Base-by-base conservation (phyloP, 306 rosid genomes). In the Argentina anserina region DNA sequence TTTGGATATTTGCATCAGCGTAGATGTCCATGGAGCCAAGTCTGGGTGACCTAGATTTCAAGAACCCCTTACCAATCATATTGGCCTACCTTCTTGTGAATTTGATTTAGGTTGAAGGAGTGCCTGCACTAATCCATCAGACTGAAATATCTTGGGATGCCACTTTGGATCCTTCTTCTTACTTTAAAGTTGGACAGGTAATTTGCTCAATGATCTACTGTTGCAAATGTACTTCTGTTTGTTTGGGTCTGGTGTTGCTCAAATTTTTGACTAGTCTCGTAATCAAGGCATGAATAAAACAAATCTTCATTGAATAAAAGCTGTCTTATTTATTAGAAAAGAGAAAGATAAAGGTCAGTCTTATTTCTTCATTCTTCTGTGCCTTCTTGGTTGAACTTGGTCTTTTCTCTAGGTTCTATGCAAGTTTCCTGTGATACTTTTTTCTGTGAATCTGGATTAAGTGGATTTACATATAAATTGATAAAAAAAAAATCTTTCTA, bases 141-240 rank as follows among this genome's bases (percentile, higher is more conserved):
- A 78, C 97, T 63, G 93, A 94, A 87, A 79, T 94, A 78, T 89
- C 99, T 2, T 94, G 99, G 99, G 99, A 94, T 82, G 88, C 86
- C 79, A 87, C 91, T 56, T 73, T 90, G 80, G 85, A 88, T 83
- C 95, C 96, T 49, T 42, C 86, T 52, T 77, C 86, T n/a, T 88
- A 81, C 84, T 94, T 81, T 68, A 91, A 88, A 91, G 84, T 94
- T 71, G 97, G 94, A 72, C 99, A 94, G 99, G 99, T 94, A 88
- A 26, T 75, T 77, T 65, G 58, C 41, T 43, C 17, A 40, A 75
- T 55, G 25, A 65, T 65, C 52, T 56, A 41, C 28, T 42, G 23
- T 12, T 47, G 55, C 39, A 40, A 18, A 21, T 26, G 31, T 53
- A 23, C 50, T 36, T 31, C 33, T 50, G 41, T 36, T 26, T 42